Evolutionary conservation across 2,329 filamentous ascomycete genomes (phyloP), one percentile per base, ranked within the genome.

Genomic region (Verticillium isaacii): DNA sequence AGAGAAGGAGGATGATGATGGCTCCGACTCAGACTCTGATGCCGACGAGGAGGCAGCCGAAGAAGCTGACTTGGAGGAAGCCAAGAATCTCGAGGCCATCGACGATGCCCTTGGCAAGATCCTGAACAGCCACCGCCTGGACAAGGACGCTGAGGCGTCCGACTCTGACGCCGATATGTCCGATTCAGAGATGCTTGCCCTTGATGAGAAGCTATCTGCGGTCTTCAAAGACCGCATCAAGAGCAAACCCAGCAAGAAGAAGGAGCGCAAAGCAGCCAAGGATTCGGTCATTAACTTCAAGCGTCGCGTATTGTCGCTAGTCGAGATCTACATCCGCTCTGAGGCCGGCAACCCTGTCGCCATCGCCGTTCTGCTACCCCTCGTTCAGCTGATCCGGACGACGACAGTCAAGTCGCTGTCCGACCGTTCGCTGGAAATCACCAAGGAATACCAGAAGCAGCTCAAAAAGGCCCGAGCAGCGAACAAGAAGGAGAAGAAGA

Each of bases 231-330:
- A 93, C 66, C 87, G 89, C 57, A 86, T 85, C 66, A 89, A 92
- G 73, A 68, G 69, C 19, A 80, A 79, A 17, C 78, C 80, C 1
- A 88, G 83, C 72, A 89, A 90, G 71, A 95, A 93, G 78, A 91
- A 93, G 75, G 89, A 95, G 71, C 90, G 90, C 69, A 92, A 92
- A 71, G 90, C 94, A 63, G 93, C 94, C 60, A 95, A 92, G 72
- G 90, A 94, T 67, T 92, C 88, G 23, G 91, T 98, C 71, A 80
- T 96, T 69, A 93, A 94, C 76, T 97, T 99, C 83, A 99, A 99
- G 80, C 91, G 92, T 74, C 90, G 93, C 52, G 89, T 97, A 6
- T 84, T 98, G 5, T 95, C 98, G 71, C 84, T 98, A 1, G 82
- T 98, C 12, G 86, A 90, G 63, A 90, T 95, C 65, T 98, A 92